phyloP scores from a whole-genome alignment of 2,329 filamentous ascomycete species.

The Talaromyces funiculosus region DNA sequence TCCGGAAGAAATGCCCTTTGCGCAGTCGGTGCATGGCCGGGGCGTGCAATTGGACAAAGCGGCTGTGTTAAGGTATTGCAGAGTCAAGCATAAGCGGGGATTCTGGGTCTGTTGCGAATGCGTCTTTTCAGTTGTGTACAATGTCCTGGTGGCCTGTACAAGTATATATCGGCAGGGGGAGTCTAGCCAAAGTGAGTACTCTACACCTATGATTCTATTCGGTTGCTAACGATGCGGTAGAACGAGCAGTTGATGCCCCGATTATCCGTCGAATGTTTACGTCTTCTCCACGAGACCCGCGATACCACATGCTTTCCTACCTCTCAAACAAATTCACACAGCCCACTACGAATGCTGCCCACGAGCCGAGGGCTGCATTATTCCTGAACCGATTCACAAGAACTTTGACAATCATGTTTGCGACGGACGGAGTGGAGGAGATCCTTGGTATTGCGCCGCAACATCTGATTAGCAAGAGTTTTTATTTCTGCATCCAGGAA shows the following conservation, averaged over 20 bases:
- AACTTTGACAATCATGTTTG: constrained; percentile 79
- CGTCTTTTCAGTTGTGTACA: constrained; percentile 82
- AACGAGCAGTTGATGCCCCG: constrained; percentile 69
- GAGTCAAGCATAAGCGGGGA: constrained; percentile 62
- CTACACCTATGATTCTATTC: constrained; percentile 14
- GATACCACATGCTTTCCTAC: constrained; percentile 85
- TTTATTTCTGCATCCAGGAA: constrained; percentile 80
- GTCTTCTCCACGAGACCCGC: constrained; percentile 72
- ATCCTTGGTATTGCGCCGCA: constrained; percentile 68
- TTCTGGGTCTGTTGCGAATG: constrained; percentile 77
- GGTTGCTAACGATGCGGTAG: constrained; percentile 38
- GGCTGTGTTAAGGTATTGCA: constrained; percentile 74
- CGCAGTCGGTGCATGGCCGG: constrained; percentile 64
- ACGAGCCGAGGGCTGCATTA: constrained; percentile 75
- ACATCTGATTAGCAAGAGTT: constrained; percentile 68
- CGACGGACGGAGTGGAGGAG: constrained; percentile 68
- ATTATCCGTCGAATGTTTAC: constrained; percentile 74
- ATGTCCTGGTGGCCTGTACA: constrained; percentile 79
- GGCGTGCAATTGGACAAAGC: constrained; percentile 76
- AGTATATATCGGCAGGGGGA: constrained; percentile 66
- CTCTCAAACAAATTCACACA: constrained; percentile 69
- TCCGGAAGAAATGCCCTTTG: constrained; percentile 70
- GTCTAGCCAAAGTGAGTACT: constrained; percentile 65
- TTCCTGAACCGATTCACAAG: constrained; percentile 83
- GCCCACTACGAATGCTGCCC: constrained; percentile 50